These are phyloP conservation scores for Fusarium foetens DNA, from an alignment of 2,329 filamentous ascomycete species.

Conservation along the genomic window DNA sequence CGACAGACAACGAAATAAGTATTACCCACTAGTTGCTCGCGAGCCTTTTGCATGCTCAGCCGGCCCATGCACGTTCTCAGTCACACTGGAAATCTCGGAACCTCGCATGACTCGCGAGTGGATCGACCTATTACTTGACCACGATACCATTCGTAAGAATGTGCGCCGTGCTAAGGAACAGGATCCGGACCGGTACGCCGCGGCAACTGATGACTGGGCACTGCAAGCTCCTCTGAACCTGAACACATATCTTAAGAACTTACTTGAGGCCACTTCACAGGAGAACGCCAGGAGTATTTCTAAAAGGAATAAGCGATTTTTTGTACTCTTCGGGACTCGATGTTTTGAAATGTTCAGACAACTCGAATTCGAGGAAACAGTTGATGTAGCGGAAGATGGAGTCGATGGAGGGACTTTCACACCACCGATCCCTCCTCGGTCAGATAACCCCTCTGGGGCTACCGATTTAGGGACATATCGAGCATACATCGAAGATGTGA, in stretches of 20 bases:
- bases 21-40: slow-evolving; percentile 52
- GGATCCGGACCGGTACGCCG: slow-evolving; percentile 61
- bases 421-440: slow-evolving; percentile 49
- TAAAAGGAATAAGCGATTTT: slow-evolving; percentile 66
- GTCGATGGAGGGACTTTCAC: slow-evolving; percentile 54
- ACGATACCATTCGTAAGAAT: slow-evolving; percentile 55
- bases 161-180: slow-evolving; percentile 53
- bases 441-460: slow-evolving; percentile 46
- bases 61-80: slow-evolving; percentile 53
- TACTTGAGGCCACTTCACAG: slow-evolving; percentile 52
- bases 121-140: slow-evolving; percentile 58
- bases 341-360: slow-evolving; percentile 60
- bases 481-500: slow-evolving; percentile 61
- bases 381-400: slow-evolving; percentile 50
- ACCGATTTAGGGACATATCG: slow-evolving; percentile 56
- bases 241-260: slow-evolving; percentile 63
- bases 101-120: slow-evolving; percentile 58
- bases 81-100: slow-evolving; percentile 60
- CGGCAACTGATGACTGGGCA: slow-evolving; percentile 54
- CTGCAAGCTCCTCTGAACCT: slow-evolving; percentile 57
- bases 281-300: slow-evolving; percentile 59
- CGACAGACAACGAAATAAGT: slow-evolving; percentile 46
- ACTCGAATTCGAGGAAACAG: slow-evolving; percentile 60
- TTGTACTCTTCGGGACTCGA: slow-evolving; percentile 62
- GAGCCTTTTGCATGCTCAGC: slow-evolving; percentile 57